Evolutionary conservation across 805 yeast species (phyloP).

Genomic region (Yamadazyma philogaea): DNA sequence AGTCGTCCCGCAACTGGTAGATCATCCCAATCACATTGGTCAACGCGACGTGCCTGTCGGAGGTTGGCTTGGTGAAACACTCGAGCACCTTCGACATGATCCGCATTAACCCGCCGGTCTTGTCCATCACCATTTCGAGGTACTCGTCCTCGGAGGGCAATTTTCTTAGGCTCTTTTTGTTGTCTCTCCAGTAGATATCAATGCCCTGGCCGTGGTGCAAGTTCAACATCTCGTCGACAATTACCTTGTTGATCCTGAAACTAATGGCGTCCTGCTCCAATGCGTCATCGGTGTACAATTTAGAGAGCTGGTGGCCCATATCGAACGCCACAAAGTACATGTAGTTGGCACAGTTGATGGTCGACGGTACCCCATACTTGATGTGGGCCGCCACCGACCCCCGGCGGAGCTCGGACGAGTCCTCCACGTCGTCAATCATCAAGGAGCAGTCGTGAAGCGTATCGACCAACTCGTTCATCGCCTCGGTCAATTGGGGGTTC

Average conservation of each 20-base stretch:
- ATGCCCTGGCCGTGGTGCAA: conserved; percentile 88
- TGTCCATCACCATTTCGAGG: conserved; percentile 76
- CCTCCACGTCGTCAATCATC: conserved; percentile 85
- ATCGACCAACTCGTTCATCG: conserved; percentile 29
- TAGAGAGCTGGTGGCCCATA: conserved; percentile 29
- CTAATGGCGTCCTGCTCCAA: conserved; percentile 4
- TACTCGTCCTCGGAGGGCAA: conserved; percentile 46
- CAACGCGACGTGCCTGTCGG: conserved; percentile 34
- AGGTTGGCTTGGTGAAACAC: conserved; percentile 11
- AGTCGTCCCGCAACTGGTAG: conserved; percentile 86
- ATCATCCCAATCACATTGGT: conserved; percentile 77
- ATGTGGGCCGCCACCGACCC: conserved; percentile 80
- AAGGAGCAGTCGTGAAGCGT: conserved; percentile 36
- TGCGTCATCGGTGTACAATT: conserved; percentile 12
- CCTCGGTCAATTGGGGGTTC: conserved; percentile 19
- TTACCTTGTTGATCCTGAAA: conserved; percentile 34
- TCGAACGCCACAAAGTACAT: conserved; percentile 74
- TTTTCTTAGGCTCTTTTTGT: neutral
- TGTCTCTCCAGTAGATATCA: conserved; percentile 77
- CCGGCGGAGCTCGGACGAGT: conserved; percentile 63
- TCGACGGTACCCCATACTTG: conserved; percentile 71
- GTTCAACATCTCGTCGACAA: conserved; percentile 72
- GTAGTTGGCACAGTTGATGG: conserved; percentile 79
- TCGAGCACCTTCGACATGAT: conserved; percentile 67
- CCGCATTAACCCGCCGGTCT: conserved; percentile 84